Evolutionary conservation across 495 filamentous ascomycete genomes (phyloP).

Genomic region (Xylaria longipes): DNA sequence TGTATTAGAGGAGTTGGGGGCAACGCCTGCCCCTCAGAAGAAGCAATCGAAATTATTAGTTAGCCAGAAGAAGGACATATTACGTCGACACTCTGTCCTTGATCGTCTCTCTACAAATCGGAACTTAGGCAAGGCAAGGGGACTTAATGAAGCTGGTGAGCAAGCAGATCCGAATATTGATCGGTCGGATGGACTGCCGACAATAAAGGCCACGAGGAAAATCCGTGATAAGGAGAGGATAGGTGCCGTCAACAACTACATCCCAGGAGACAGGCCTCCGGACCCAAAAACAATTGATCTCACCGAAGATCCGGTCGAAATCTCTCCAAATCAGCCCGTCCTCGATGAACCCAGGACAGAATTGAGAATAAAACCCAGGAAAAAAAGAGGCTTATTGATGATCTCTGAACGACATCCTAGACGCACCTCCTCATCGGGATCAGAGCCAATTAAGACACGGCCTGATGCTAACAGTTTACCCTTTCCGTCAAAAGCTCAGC

Average conservation of each 20-base stretch:
- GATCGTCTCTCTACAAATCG: not conserved
- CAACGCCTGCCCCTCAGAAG: not conserved
- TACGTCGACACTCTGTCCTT: not conserved
- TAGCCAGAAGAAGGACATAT: not conserved
- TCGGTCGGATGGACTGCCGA: not conserved
- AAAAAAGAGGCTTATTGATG: conserved; percentile 51
- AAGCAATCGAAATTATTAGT: not conserved
- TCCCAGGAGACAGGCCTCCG: not conserved
- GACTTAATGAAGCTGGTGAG: not conserved
- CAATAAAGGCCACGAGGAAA: not conserved
- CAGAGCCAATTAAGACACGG: not conserved
- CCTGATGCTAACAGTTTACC: not conserved
- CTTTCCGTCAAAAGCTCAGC: not conserved
- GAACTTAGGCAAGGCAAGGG: not conserved
- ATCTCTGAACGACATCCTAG: conserved; percentile 34
- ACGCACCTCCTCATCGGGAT: not conserved
- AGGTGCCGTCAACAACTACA: not conserved
- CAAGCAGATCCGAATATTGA: not conserved
- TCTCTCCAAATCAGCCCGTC: conserved; percentile 3
- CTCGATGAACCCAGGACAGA: conserved; percentile 44
- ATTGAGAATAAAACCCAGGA: conserved; percentile 48
- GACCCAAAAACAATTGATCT: not conserved
- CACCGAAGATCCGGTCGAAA: conserved; percentile 9
- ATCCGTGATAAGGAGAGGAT: not conserved
- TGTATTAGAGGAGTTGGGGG: not conserved